Conservation (phyloP, 2,329 filamentous ascomycete genomes). For the Clarireedia homoeocarpa region DNA sequence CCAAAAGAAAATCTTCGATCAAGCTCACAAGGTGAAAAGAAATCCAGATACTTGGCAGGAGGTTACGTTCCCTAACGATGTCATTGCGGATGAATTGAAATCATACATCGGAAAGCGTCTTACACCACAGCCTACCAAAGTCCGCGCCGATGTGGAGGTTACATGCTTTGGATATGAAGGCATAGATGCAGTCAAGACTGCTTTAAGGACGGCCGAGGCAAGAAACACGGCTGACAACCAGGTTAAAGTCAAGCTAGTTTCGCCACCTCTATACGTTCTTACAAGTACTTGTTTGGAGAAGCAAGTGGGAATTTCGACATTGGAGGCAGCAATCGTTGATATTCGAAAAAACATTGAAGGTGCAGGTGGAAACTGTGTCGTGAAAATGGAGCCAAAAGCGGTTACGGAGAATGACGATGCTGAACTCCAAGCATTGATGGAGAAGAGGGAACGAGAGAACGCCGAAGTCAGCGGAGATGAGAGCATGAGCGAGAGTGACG, state of each 20-base stretch:
- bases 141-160: slow-evolving; percentile 94
- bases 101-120: slow-evolving; percentile 95
- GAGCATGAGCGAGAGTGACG: slow-evolving; percentile 90
- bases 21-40: slow-evolving; percentile 36
- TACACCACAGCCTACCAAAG: slow-evolving; percentile 97
- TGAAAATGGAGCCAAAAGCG: slow-evolving; percentile 99
- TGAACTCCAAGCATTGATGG: slow-evolving; percentile 94
- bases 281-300: slow-evolving; percentile 96
- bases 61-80: slow-evolving; percentile 77
- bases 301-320: slow-evolving; percentile 68
- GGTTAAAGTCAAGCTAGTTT: slow-evolving; percentile 98
- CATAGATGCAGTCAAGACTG: slow-evolving; percentile 95
- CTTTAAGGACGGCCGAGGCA: slow-evolving; percentile 83
- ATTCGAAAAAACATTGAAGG: slow-evolving; percentile 73
- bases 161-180: slow-evolving; percentile 95
- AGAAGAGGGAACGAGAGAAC: slow-evolving; percentile 97
- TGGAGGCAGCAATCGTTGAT: slow-evolving; percentile 85
- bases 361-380: slow-evolving; percentile 70
- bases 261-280: slow-evolving; percentile 90
- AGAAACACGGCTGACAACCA: slow-evolving; percentile 87
- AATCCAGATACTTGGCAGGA: slow-evolving; percentile 97
- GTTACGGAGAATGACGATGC: slow-evolving; percentile 98
- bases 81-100: slow-evolving; percentile 82
- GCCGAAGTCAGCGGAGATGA: slow-evolving; percentile 97
- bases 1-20: neutral